These are phyloP conservation scores for Saccharomycopsis lassenensis DNA, from an alignment of 805 yeast species.

Conservation along the genomic window DNA sequence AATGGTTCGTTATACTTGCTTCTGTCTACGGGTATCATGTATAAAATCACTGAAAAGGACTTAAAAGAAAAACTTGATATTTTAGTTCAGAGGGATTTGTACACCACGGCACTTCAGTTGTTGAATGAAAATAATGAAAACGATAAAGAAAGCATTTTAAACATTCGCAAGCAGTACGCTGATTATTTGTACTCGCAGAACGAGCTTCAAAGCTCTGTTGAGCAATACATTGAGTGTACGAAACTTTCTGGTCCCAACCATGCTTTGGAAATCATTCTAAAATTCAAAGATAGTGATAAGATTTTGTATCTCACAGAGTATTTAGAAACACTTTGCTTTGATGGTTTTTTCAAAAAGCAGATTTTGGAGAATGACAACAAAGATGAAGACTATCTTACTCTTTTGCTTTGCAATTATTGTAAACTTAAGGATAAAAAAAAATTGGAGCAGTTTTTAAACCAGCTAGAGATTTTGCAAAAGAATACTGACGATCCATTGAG, in stretches of 20 bases:
- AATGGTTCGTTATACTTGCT: constrained; percentile 40
- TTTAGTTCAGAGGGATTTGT: constrained; percentile 59
- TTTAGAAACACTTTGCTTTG: constrained; percentile 23
- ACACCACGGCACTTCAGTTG: constrained; percentile 58
- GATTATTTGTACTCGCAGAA: constrained; percentile 59
- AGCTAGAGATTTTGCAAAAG: constrained; percentile 12
- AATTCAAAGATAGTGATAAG: constrained; percentile 44
- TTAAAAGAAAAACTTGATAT: constrained; percentile 58
- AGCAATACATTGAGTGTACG: constrained; percentile 58
- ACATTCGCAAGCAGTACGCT: constrained; percentile 51
- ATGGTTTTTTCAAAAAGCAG: constrained; percentile 24
- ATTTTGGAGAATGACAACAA: constrained; percentile 20
- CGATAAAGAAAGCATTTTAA: constrained; percentile 21
- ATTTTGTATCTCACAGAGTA: constrained; percentile 36
- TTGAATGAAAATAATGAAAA: constrained; percentile 32
- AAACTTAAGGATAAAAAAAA: constrained; percentile 37
- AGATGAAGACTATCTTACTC: constrained; percentile 37
- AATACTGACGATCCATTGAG: constrained; percentile 3
- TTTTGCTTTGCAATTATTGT: constrained; percentile 45
- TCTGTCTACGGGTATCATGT: constrained; percentile 66
- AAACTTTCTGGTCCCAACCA: constrained; percentile 20
- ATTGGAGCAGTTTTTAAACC: constrained; percentile 32
- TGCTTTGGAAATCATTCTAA: constrained; percentile 33
- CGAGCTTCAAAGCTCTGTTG: constrained; percentile 57
- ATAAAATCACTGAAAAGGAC: constrained; percentile 55